A percentile compares a stretch with the other conserved stretches of the same genome.
Evolutionary conservation across 2,329 filamentous ascomycete genomes (phyloP).

Genomic region (Penicillium crustosum): DNA sequence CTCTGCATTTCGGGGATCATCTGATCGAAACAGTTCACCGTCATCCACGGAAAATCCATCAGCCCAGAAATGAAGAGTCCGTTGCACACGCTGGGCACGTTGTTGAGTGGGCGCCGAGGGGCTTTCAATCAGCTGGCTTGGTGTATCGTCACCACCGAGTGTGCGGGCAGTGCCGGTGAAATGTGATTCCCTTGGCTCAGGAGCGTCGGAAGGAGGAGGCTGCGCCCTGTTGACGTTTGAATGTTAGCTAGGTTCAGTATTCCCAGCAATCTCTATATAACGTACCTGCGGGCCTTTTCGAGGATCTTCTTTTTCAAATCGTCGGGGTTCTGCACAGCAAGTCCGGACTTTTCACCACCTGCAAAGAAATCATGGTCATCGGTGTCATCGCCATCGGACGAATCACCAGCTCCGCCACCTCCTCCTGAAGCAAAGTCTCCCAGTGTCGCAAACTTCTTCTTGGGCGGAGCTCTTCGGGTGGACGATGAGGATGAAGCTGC

Average conservation of each 20-base stretch:
- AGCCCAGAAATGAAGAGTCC: slow-evolving; percentile 64
- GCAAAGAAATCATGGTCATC: slow-evolving; percentile 61
- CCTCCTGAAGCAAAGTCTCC: slow-evolving; percentile 43
- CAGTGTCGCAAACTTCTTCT: slow-evolving; percentile 51
- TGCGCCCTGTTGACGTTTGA: slow-evolving; percentile 29
- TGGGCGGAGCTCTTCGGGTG: slow-evolving; percentile 29
- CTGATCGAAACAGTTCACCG: slow-evolving; percentile 61
- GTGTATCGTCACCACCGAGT: slow-evolving; percentile 64
- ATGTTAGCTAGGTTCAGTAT: background rate
- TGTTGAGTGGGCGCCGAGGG: slow-evolving; percentile 46
- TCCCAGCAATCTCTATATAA: background rate
- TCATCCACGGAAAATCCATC: slow-evolving; percentile 68
- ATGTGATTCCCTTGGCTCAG: slow-evolving; percentile 42
- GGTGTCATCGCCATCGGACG: slow-evolving; percentile 54
- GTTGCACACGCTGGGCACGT: slow-evolving; percentile 53
- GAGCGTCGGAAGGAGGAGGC: slow-evolving; percentile 43
- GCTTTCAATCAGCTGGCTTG: slow-evolving; percentile 57
- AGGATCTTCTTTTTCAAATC: slow-evolving; percentile 54
- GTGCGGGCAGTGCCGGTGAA: slow-evolving; percentile 64
- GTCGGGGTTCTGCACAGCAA: slow-evolving; percentile 65
- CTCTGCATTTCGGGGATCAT: slow-evolving; percentile 62
- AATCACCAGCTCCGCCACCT: slow-evolving; percentile 41
- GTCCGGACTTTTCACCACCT: slow-evolving; percentile 66
- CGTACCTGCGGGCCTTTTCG: slow-evolving; percentile 46
- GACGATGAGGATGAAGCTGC: slow-evolving; percentile 33